These are phyloP conservation scores for Arthroderma uncinatum DNA, from an alignment of 2,329 filamentous ascomycete genomes.

Conservation along the genomic window DNA sequence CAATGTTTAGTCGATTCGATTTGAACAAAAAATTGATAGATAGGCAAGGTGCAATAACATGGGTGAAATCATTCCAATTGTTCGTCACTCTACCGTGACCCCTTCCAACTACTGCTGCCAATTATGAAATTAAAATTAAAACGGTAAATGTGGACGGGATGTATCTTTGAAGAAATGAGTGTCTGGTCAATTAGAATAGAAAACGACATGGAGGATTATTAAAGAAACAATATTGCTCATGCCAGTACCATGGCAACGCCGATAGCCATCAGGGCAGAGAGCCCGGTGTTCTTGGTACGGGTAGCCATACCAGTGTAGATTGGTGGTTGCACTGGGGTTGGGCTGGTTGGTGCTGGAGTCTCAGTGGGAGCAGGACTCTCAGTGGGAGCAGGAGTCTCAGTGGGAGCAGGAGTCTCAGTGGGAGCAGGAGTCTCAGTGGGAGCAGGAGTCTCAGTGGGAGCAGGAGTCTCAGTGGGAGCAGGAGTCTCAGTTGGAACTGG, in stretches of 20 bases:
- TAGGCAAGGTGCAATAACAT: not conserved
- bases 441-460: not conserved
- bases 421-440: constrained; percentile 9
- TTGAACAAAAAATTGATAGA: not conserved
- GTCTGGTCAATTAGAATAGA: not conserved
- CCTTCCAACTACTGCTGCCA: not conserved
- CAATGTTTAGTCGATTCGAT: not conserved
- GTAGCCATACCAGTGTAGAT: constrained; percentile 11
- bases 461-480: constrained; percentile 7
- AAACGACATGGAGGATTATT: not conserved
- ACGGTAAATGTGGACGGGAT: not conserved
- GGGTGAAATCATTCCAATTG: not conserved
- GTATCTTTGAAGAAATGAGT: not conserved
- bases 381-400: constrained; percentile 5
- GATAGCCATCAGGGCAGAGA: constrained; percentile 10
- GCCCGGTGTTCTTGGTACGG: constrained; percentile 8
- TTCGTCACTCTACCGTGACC: not conserved
- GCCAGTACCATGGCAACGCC: constrained; percentile 12
- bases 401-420: not conserved
- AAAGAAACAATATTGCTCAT: constrained; percentile 3
- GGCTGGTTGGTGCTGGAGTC: constrained; percentile 12
- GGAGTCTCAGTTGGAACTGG: constrained; percentile 3
- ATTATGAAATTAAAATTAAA: constrained; percentile 3
- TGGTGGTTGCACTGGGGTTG: constrained; percentile 7
- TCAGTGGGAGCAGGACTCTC: constrained; percentile 5